A percentile compares a stretch with the other conserved stretches of the same genome.
phyloP scores from a whole-genome alignment of 306 rosid genomes.

The Vigna reflexopilosa region DNA sequence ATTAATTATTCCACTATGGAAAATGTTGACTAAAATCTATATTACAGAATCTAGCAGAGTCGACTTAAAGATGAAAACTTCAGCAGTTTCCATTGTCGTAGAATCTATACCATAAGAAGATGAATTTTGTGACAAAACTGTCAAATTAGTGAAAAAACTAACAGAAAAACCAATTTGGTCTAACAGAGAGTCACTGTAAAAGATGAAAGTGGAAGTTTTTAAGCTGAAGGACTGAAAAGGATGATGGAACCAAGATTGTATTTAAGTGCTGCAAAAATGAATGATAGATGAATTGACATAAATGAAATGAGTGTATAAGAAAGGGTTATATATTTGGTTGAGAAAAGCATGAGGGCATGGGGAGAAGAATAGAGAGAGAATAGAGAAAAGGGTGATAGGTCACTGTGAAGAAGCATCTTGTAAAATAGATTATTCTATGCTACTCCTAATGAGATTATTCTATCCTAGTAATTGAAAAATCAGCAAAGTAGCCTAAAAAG shows the following conservation, averaged over 20 bases:
- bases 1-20: neutral
- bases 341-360: slow-evolving; percentile 47
- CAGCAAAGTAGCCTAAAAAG: slow-evolving; percentile 61
- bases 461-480: slow-evolving; percentile 51
- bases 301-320: too few species aligned
- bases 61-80: neutral
- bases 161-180: neutral
- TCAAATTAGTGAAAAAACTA: too few species aligned
- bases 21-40: too few species aligned
- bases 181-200: neutral
- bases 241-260: too few species aligned
- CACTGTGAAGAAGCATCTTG: slow-evolving; percentile 70
- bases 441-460: slow-evolving; percentile 48
- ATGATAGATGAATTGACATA: too few species aligned
- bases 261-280: neutral
- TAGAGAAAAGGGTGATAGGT: slow-evolving; percentile 47
- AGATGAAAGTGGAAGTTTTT: neutral
- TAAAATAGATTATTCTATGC: slow-evolving; percentile 57
- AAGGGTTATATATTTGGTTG: neutral
- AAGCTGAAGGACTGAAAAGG: neutral
- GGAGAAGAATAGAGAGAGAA: slow-evolving; percentile 47
- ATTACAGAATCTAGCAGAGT: neutral
- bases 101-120: neutral
- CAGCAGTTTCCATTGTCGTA: neutral
- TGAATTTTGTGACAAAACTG: too few species aligned